Base-by-base conservation (phyloP, 139 green algal genomes). In the Chlorella sp. region DNA sequence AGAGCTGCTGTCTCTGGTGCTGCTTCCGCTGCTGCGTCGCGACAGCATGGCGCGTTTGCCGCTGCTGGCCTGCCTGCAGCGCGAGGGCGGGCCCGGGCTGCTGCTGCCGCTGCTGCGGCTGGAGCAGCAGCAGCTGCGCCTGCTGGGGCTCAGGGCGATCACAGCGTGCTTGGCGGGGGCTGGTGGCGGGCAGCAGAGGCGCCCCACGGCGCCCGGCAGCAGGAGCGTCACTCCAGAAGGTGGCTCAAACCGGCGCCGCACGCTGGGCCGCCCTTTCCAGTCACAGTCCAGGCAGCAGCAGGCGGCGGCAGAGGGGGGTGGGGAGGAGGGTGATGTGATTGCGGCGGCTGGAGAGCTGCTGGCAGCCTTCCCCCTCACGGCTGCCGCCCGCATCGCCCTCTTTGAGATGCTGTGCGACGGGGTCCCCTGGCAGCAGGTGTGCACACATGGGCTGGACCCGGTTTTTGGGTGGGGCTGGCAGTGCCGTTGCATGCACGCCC, bases 131-230 rank as follows among this genome's bases (percentile, higher is more conserved):
- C n/a, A 79, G 73, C 76, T 95, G 57, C 86, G 91, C 48, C 32
- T 95, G 57, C 87, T 93, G 60, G 92, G 91, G 24, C 86, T 95
- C 32, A 78, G 76, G 9, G 82, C 91, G 19, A 48, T 94, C 19
- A 85, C 89, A 3, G 69, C 86, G n/a, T 91, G 88, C 64, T 57
- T 91, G n/a, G 34, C 81, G 3, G 81, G 32, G 5, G 77, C 39
- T 64, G 24, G n/a, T 1, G 37, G 37, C 77, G 77, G 42, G 75
- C 75, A 48, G 18, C 73, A 40, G n/a, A 11, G 73, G 73, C 75
- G 36, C 11, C 71, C 28, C 7, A 53, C 14, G 15, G 11, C 9
- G 75, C n/a, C 15, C 18, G 34, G 75, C 69, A 77, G 69, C 69
- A 24, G 69, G n/a, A 81, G 75, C 75, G 19, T 36, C 0, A 81